phyloP scores from a whole-genome alignment of 768 basidiomycete genomes.

The Antrodiella citrinella region DNA sequence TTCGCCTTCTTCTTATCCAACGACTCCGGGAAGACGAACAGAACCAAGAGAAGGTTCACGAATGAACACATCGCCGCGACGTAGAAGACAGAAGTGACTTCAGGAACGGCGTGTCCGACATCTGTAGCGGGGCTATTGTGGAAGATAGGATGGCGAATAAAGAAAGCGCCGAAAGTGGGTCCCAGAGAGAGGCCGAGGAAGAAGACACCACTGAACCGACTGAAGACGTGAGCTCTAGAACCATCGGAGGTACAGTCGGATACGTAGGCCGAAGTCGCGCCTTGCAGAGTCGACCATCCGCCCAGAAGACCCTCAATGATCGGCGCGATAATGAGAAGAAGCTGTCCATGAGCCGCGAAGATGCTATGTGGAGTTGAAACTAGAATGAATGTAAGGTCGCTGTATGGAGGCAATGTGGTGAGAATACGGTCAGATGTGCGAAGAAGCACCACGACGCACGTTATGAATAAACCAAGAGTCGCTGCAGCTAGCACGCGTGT shows the following conservation, averaged over 20 bases:
- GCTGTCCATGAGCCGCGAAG: slow-evolving; percentile 56
- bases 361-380: slow-evolving; percentile 56
- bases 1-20: slow-evolving; percentile 35
- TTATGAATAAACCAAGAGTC: slow-evolving; percentile 60
- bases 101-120: slow-evolving; percentile 22
- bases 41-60: slow-evolving; percentile 45
- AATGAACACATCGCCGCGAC: slow-evolving; percentile 33
- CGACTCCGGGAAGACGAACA: slow-evolving; percentile 46
- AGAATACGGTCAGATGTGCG: slow-evolving; percentile 8
- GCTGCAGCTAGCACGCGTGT: slow-evolving; percentile 63
- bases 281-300: slow-evolving; percentile 59
- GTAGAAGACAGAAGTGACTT: slow-evolving; percentile 44
- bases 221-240: slow-evolving; percentile 52
- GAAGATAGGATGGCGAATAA: slow-evolving; percentile 36
- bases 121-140: slow-evolving; percentile 16
- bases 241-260: slow-evolving; percentile 74
- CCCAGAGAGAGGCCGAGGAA: slow-evolving; percentile 72
- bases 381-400: slow-evolving; percentile 70
- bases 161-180: slow-evolving; percentile 53
- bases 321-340: slow-evolving; percentile 67
- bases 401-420: slow-evolving; percentile 24
- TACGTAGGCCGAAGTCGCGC: slow-evolving; percentile 57
- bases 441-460: slow-evolving; percentile 46
- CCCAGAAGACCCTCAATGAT: slow-evolving; percentile 73
- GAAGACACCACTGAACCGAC: slow-evolving; percentile 62